Evolutionary conservation across 257 asterid species (phyloP).

Genomic region (Ocimum tenuiflorum): DNA sequence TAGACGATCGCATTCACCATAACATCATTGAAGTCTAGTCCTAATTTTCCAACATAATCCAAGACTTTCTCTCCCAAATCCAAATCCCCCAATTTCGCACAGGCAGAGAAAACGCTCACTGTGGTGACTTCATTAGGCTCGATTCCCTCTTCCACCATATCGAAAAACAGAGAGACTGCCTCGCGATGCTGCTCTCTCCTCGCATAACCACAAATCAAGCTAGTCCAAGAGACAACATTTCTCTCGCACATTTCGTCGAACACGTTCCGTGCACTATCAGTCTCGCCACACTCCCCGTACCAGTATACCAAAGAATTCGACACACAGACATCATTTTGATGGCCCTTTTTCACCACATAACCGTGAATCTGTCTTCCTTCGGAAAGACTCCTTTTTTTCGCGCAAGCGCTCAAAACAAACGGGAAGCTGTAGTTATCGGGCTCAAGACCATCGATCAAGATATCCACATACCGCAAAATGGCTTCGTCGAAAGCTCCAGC

Average conservation of each 20-base stretch:
- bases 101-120: constrained; percentile 37
- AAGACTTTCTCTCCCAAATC: constrained; percentile 36
- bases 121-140: constrained; percentile 40
- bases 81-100: constrained; percentile 40
- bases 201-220: constrained; percentile 47
- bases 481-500: constrained; percentile 27
- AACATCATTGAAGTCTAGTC: constrained; percentile 28
- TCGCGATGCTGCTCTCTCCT: constrained; percentile 28
- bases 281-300: constrained; percentile 49
- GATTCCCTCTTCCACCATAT: constrained; percentile 36
- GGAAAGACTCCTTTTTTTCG: constrained; percentile 27
- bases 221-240: constrained; percentile 56
- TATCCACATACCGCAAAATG: constrained; percentile 27
- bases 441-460: constrained; percentile 32
- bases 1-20: constrained; percentile 50
- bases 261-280: constrained; percentile 39
- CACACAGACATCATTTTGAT: constrained; percentile 28
- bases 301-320: constrained; percentile 37
- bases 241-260: constrained; percentile 44
- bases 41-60: constrained; percentile 19
- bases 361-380: constrained; percentile 40
- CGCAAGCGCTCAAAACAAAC: constrained; percentile 46
- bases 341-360: constrained; percentile 37
- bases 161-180: constrained; percentile 47
- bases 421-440: constrained; percentile 52